A percentile compares a stretch with the other conserved stretches of the same genome.
phyloP scores from a whole-genome alignment of 345 rosid genomes.

The Brassica carinata region DNA sequence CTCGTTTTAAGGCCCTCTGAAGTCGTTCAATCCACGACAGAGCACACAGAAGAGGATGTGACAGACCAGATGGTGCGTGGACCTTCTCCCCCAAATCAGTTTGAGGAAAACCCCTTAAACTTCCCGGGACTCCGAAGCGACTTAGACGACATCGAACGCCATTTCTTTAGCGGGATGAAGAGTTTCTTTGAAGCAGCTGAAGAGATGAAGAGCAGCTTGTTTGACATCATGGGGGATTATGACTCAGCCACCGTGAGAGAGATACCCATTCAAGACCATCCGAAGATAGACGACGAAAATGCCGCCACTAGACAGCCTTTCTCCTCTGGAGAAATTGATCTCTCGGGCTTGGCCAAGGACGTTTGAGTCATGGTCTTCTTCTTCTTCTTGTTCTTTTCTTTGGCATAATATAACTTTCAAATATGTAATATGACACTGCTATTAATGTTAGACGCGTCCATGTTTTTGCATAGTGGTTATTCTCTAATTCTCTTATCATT shows the following conservation, averaged over 20 bases:
- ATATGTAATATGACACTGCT: constrained; percentile 3
- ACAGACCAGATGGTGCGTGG: constrained; percentile 51
- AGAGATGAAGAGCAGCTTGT: constrained; percentile 62
- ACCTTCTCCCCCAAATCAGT: constrained; percentile 30
- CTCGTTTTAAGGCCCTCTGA: constrained; percentile 57
- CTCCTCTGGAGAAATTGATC: constrained; percentile 50
- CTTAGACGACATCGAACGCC: constrained; percentile 61
- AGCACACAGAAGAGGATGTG: constrained; percentile 76
- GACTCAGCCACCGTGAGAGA: constrained; percentile 46
- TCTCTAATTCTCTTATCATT: neutral
- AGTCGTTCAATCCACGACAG: constrained; percentile 71
- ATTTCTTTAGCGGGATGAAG: constrained; percentile 56
- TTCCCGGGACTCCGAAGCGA: constrained; percentile 80
- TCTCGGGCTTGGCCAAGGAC: constrained; percentile 65
- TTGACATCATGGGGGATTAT: constrained; percentile 53
- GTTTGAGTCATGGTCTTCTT: constrained; percentile 44
- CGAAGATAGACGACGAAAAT: neutral
- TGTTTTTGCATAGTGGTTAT: constrained; percentile 4
- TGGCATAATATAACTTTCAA: neutral
- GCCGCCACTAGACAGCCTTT: neutral
- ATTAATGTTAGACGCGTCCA: constrained; percentile 18
- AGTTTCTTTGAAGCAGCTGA: constrained; percentile 71
- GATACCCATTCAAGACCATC: constrained; percentile 54
- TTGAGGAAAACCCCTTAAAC: constrained; percentile 47
- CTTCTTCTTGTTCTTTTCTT: neutral